These are phyloP conservation scores for Plasmodium cynomolgi DNA, from an alignment of 169 alveolate genomes.

Conservation along the genomic window DNA sequence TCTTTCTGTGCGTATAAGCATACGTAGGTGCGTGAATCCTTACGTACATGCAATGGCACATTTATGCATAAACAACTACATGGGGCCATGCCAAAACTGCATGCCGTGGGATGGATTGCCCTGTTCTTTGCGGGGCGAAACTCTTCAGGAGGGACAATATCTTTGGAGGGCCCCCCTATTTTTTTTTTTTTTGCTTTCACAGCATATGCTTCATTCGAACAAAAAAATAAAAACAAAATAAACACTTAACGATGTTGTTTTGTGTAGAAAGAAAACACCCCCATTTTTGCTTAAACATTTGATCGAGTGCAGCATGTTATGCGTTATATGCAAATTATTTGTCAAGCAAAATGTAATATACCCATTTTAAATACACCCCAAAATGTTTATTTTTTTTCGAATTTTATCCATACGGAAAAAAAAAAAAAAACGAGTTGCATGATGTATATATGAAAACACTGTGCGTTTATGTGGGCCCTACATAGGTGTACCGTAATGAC, in stretches of 20 bases:
- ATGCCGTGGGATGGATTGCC: background rate
- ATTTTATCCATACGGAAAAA: background rate
- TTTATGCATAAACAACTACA: background rate
- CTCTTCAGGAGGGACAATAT: background rate
- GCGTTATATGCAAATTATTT: background rate
- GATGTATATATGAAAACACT: too few relatives aligned
- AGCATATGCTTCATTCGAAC: background rate
- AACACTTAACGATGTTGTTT: background rate
- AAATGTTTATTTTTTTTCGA: background rate
- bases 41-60: background rate
- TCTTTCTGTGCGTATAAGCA: background rate
- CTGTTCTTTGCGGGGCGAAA: background rate
- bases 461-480: background rate
- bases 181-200: background rate
- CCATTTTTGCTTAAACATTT: background rate
- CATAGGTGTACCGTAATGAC: background rate
- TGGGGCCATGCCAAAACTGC: background rate
- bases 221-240: background rate
- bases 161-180: background rate
- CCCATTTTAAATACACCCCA: background rate
- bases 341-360: background rate
- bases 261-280: background rate
- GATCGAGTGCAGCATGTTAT: background rate
- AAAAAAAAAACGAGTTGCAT: background rate
- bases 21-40: background rate